Percentiles rank a stretch among this genome's conserved stretches.
phyloP scores from a whole-genome alignment of 257 asterid genomes.

The Scutellaria minor region DNA sequence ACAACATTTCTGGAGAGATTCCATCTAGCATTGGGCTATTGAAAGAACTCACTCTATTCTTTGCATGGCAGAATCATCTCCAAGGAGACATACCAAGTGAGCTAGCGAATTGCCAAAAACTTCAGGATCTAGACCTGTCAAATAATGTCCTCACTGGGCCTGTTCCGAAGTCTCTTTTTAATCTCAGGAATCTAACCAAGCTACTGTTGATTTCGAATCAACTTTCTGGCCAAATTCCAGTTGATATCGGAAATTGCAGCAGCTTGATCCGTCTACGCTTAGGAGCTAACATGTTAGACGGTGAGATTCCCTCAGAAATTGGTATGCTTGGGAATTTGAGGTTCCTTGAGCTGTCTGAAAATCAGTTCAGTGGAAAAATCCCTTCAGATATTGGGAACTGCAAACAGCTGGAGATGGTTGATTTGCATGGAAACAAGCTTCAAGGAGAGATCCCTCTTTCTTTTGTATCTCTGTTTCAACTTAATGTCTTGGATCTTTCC shows the following conservation, averaged over 20 bases:
- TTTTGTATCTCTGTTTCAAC: constrained; percentile 50
- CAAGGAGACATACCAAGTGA: constrained; percentile 65
- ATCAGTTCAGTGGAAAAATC: constrained; percentile 55
- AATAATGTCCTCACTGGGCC: constrained; percentile 64
- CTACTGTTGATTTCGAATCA: constrained; percentile 63
- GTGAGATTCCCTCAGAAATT: constrained; percentile 59
- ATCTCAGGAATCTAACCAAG: constrained; percentile 66
- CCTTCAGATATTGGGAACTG: constrained; percentile 69
- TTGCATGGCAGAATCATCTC: constrained; percentile 78
- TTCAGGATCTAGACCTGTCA: constrained; percentile 70
- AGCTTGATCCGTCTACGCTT: constrained; percentile 60
- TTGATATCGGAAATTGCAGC: constrained; percentile 72
- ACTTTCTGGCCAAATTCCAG: constrained; percentile 62
- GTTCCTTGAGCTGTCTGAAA: constrained; percentile 70
- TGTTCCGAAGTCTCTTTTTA: constrained; percentile 56
- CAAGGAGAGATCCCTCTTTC: constrained; percentile 65
- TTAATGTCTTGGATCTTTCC: constrained; percentile 70
- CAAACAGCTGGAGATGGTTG: constrained; percentile 62
- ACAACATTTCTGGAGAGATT: constrained; percentile 61
- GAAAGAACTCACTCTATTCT: constrained; percentile 67
- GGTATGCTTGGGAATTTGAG: constrained; percentile 49
- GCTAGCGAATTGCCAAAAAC: constrained; percentile 53
- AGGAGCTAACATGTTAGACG: constrained; percentile 58
- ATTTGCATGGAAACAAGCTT: constrained; percentile 63
- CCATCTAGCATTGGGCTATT: constrained; percentile 61